Conservation (phyloP, 1,284 basidiomycete genomes). For the Heliocybe sulcata region DNA sequence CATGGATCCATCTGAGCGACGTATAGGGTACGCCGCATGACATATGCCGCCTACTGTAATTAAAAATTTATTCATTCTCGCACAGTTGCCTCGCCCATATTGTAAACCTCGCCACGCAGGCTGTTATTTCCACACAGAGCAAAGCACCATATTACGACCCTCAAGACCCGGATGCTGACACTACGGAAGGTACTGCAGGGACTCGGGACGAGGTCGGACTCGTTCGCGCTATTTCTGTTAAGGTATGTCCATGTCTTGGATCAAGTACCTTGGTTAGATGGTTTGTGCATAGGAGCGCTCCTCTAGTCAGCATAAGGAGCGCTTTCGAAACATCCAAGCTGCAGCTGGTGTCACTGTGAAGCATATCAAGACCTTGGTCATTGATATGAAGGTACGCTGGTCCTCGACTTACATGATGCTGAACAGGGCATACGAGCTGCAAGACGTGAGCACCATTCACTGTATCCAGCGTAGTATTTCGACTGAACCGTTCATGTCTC, state of each 20-base stretch:
- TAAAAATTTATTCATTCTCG: not conserved
- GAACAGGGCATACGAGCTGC: not conserved
- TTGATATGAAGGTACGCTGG: constrained; percentile 6
- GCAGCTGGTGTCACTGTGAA: not conserved
- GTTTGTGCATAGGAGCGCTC: constrained; percentile 3
- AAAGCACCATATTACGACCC: constrained; percentile 8
- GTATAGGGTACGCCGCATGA: not conserved
- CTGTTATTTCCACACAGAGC: constrained; percentile 4
- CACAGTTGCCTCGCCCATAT: constrained; percentile 10
- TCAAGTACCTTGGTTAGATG: not conserved
- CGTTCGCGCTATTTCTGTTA: constrained; percentile 3
- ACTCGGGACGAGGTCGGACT: constrained; percentile 2
- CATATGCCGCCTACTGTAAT: not conserved
- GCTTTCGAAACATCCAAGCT: constrained; percentile 3
- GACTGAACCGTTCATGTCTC: not conserved
- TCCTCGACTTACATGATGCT: constrained; percentile 8
- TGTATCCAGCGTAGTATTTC: not conserved
- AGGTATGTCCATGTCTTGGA: constrained; percentile 2
- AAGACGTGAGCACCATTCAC: not conserved
- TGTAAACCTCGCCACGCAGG: constrained; percentile 9
- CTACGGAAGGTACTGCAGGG: not conserved
- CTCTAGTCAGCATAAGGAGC: constrained; percentile 5
- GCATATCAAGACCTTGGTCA: constrained; percentile 1
- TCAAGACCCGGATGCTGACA: constrained; percentile 2
- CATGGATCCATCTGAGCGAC: not conserved